These are phyloP conservation scores for Vigna hirtella DNA, from an alignment of 306 rosid genomes.

Conservation along the genomic window DNA sequence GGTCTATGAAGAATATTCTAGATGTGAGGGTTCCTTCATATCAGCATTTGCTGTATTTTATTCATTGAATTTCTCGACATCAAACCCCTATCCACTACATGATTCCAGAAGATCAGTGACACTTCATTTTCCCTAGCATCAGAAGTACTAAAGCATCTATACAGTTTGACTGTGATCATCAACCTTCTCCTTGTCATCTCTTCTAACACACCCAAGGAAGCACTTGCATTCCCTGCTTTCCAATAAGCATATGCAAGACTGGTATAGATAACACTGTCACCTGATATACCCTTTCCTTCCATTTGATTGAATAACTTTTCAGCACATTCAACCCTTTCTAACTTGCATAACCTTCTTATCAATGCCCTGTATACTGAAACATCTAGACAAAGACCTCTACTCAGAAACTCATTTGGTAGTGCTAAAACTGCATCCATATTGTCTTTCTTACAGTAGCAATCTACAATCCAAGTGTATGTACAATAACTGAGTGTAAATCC, in stretches of 20 bases:
- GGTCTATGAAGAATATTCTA: neutral
- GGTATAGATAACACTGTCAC: constrained; percentile 71
- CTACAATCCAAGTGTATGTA: constrained; percentile 81
- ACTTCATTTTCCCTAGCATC: constrained; percentile 50
- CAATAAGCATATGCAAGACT: constrained; percentile 77
- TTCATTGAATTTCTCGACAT: constrained; percentile 69
- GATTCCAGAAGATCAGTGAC: constrained; percentile 73
- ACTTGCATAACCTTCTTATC: constrained; percentile 79
- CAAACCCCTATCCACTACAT: constrained; percentile 66
- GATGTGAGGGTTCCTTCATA: constrained; percentile 6
- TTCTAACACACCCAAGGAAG: constrained; percentile 57
- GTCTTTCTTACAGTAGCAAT: constrained; percentile 66
- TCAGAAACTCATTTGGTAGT: constrained; percentile 69
- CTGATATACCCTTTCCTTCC: constrained; percentile 64
- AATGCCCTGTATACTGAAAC: constrained; percentile 78
- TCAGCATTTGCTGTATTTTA: constrained; percentile 57
- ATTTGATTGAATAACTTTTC: constrained; percentile 62
- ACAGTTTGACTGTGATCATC: constrained; percentile 71
- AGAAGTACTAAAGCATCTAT: constrained; percentile 62
- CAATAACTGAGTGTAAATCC: constrained; percentile 74
- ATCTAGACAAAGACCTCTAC: constrained; percentile 65
- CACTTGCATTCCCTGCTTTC: constrained; percentile 66
- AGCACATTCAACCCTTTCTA: constrained; percentile 64
- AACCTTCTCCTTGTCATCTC: constrained; percentile 77
- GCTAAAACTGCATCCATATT: constrained; percentile 63